phyloP scores from a whole-genome alignment of 495 filamentous ascomycete genomes.

The Cercophora samala region DNA sequence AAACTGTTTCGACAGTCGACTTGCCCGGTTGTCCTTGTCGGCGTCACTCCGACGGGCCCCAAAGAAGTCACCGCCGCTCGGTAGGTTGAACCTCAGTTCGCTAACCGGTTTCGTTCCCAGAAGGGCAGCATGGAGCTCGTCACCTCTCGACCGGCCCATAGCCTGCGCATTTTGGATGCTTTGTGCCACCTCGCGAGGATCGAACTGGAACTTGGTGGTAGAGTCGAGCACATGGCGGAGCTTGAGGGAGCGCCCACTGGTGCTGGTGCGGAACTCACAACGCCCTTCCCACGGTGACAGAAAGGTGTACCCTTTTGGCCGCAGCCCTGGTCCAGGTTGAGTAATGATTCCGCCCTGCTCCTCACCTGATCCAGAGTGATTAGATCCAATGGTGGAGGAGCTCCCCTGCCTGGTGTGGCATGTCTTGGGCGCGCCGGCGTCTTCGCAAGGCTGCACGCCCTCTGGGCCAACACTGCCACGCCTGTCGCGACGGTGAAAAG shows the following conservation, averaged over 20 bases:
- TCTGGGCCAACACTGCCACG: conserved; percentile 24
- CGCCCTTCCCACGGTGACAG: conserved; percentile 78
- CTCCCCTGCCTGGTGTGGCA: conserved; percentile 37
- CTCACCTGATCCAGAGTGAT: conserved; percentile 31
- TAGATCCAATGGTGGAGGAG: conserved; percentile 35
- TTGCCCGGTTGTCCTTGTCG: conserved; percentile 18
- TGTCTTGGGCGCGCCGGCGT: conserved; percentile 17
- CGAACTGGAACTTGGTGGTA: conserved; percentile 33
- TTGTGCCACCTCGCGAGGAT: conserved; percentile 41
- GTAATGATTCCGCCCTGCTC: conserved; percentile 31
- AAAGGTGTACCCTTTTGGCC: conserved; percentile 60
- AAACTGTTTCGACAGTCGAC: conserved; percentile 39
- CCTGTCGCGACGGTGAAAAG: conserved; percentile 35
- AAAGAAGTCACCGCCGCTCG: conserved; percentile 39
- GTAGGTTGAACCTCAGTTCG: conserved; percentile 86
- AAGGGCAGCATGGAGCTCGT: conserved; percentile 27
- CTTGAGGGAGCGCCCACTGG: conserved; percentile 68
- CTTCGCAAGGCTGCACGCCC: conserved; percentile 18
- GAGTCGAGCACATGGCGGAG: conserved; percentile 66
- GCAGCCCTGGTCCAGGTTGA: conserved; percentile 43
- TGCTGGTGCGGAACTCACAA: conserved; percentile 77
- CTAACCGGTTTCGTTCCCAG: conserved; percentile 57
- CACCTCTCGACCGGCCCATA: conserved; percentile 29
- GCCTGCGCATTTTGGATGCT: conserved; percentile 33
- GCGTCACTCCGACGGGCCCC: conserved; percentile 22